Evolutionary conservation across 1,284 basidiomycete genomes (phyloP), one percentile per base, ranked within the genome.

Genomic region (Ganoderma leucocontextum): DNA sequence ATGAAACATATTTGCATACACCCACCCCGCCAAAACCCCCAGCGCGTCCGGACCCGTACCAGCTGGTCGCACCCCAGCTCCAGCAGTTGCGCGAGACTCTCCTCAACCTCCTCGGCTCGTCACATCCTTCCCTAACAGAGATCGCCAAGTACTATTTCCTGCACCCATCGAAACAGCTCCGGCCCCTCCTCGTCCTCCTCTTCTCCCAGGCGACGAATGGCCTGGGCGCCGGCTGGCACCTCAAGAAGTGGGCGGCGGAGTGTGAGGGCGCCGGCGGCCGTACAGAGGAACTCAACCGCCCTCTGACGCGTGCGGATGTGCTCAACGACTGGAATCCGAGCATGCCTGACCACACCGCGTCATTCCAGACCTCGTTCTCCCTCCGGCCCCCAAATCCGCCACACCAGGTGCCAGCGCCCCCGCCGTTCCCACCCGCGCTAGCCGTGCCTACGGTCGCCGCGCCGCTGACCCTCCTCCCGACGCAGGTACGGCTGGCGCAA

Each of bases 111-210:
- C 87, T 99, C 13, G 96, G 96, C 36, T 93, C 94, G 2, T 93
- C 95, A 12, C 95, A 99, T 79, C 94, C 96, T 1, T 89, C 91
- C 1, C 89, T 99, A 66, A 91, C 93, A 72, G 89, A 93, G 66
- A 92, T 98, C 70, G 96, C 97, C 4, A 91, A 95, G 74, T 98
- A 96, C 82, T 98, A 98, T 83, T 98, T 99, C 80, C 85, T 94
- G 69, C 89, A 91, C 63, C 91, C 92, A 13, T 93, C 95, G 29
- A 98, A 98, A 79, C 96, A 98, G 77, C 86, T 99, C 33, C 89
- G 97, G 17, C 96, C 97, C 0, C 84, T 97, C 72, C 86, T 99
- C 57, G 94, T 99, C 39, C 87, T 99, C 38, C 88, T 99, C 60
- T 95, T 98, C 82, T 86, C 93, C 39, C 92, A 93, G 73, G 97